Percentiles rank a stretch among this genome's conserved stretches.
Conservation (phyloP, 1,139 yeast genomes). For the Candida tunisiensis region DNA sequence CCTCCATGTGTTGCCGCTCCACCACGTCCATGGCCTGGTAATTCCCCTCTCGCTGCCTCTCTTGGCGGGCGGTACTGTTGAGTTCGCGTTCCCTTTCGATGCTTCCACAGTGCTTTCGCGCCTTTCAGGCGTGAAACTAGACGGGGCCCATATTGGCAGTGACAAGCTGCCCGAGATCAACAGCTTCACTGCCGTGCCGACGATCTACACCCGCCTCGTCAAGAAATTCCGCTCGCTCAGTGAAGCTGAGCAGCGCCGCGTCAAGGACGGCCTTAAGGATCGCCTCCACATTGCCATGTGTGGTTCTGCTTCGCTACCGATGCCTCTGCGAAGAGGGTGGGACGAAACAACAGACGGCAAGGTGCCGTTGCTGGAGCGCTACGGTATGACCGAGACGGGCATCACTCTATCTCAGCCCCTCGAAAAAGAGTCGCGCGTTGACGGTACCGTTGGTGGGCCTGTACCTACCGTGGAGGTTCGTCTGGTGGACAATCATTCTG, state of each 20-base stretch:
- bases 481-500: constrained; percentile 12
- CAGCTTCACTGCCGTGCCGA: constrained; percentile 23
- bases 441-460: constrained; percentile 20
- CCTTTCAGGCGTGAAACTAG: too few species aligned
- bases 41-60: constrained; percentile 19
- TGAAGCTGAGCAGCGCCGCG: constrained; percentile 5
- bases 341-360: constrained; percentile 14
- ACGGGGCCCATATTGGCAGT: too few species aligned
- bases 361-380: constrained; percentile 19
- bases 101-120: constrained; percentile 13
- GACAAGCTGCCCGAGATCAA: constrained; percentile 14
- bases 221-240: constrained; percentile 9
- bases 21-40: constrained; percentile 22
- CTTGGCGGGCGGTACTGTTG: constrained; percentile 19
- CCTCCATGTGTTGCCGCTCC: constrained; percentile 20
- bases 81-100: constrained; percentile 18
- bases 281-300: constrained; percentile 17
- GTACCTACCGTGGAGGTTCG: constrained; percentile 18
- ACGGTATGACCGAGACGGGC: constrained; percentile 24
- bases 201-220: constrained; percentile 17
- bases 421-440: constrained; percentile 10
- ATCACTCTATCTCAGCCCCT: constrained; percentile 20
- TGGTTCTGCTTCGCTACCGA: constrained; percentile 23
- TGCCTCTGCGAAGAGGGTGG: constrained; percentile 18
- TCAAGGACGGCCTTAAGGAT: constrained; percentile 6